Evolutionary conservation across 352 stramenopile species (phyloP).

Genomic region (Peronosclerospora sorghi): DNA sequence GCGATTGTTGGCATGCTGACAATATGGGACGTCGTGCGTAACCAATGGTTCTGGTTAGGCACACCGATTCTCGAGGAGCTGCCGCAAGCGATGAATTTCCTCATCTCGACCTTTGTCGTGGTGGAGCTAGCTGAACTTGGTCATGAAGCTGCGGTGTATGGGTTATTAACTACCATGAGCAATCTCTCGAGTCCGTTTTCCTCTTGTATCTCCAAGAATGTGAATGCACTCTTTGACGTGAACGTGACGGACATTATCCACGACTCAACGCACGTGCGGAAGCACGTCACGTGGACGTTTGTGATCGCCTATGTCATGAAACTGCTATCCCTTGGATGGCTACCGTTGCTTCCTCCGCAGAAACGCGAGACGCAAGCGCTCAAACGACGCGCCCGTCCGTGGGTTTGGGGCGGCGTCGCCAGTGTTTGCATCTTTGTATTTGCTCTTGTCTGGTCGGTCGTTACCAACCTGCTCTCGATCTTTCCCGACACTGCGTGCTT

Average conservation of each 20-base stretch:
- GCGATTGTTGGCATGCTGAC: constrained; percentile 25
- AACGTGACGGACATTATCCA: constrained; percentile 21
- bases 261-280: constrained; percentile 26
- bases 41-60: constrained; percentile 55
- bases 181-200: constrained; percentile 37
- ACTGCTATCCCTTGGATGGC: constrained; percentile 32
- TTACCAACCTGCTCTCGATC: constrained; percentile 45
- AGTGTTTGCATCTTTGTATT: constrained; percentile 28
- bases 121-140: constrained; percentile 47
- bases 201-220: constrained; percentile 28
- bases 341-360: constrained; percentile 45
- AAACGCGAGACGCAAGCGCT: constrained; percentile 41
- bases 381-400: constrained; percentile 23
- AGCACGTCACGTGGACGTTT: constrained; percentile 25
- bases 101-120: constrained; percentile 43
- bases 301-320: constrained; percentile 43
- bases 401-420: constrained; percentile 24
- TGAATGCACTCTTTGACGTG: constrained; percentile 29
- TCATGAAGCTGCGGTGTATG: constrained; percentile 48
- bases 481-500: constrained; percentile 47
- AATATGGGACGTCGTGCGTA: constrained; percentile 41
- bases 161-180: constrained; percentile 36
- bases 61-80: constrained; percentile 36
- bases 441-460: constrained; percentile 44
- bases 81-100: constrained; percentile 34